Base-by-base conservation (phyloP, 108 stramenopile genomes). In the Cyclostephanos invisitatus region DNA sequence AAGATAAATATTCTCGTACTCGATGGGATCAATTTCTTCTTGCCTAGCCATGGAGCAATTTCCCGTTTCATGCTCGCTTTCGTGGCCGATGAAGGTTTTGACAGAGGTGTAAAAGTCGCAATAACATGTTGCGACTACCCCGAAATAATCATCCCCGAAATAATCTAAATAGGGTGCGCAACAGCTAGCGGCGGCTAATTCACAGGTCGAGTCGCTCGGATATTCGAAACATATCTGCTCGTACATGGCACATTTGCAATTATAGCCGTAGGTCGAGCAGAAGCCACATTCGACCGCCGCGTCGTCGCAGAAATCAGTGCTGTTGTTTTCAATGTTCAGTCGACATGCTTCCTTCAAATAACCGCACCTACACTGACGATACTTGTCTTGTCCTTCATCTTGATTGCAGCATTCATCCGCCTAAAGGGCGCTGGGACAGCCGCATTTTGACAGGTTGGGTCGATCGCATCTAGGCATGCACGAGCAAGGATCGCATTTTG, bases 341-440 rank as follows among this genome's bases (percentile, higher is more conserved):
- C 51, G 20, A 24, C 51, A 53, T 5, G 51, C 51, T 24, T 14
- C 51, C 6, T 24, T 53, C 51, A 53, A 53, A 53, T 53, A 53
- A 18, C 17, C 51, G 14, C 51, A 53, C 51, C 14, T 53, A 14
- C 51, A 53, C 5, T 6, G 20, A 25, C 8, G 2, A 11, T 54
- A 32, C 32, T 32, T 32, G 2, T 3, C 32, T 32, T 32, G 32
- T 32, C 32, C 32, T 32, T 32, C 32, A 4, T 32, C 32, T 32
- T 32, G 32, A 32, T 32, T 32, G 48, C 51, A 53, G 51, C 51
- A 53, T 24, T 53, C 51, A 1, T 53, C 51, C 14, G 62, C 62
- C 40, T 63, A 40, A 22, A 63, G 36, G 10, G 37, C 37, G n/a
- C 62, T 63, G 62, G 62, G 62, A 35, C 62, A 63, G 36, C 62